Conservation (phyloP, 176 grass and related monocot genomes). For the Neostapfia colusana region DNA sequence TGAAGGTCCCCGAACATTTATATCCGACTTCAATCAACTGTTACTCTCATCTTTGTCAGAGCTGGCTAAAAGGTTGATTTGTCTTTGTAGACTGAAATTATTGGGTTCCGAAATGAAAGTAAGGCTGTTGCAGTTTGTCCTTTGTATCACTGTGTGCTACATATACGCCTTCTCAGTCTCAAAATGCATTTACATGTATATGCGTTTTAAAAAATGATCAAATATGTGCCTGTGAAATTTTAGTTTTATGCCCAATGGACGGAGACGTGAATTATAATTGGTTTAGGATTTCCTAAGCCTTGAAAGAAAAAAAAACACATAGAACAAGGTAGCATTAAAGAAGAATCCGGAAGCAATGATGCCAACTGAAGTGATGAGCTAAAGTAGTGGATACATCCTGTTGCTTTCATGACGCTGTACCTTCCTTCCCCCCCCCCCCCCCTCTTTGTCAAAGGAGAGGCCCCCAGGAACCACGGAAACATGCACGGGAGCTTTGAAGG, state of each 20-base stretch:
- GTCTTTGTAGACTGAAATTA: neutral
- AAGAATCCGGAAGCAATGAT: neutral
- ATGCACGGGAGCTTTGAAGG: slow-evolving; percentile 12
- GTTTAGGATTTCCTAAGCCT: neutral
- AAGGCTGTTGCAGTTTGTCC: neutral
- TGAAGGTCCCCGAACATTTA: neutral
- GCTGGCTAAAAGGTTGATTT: neutral
- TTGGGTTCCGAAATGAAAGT: neutral
- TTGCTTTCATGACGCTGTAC: slow-evolving; percentile 17
- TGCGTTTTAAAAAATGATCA: neutral
- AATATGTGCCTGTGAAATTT: neutral
- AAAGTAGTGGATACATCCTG: neutral
- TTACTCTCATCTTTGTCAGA: neutral
- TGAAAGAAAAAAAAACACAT: neutral
- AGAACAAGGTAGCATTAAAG: neutral
- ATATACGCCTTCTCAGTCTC: no score
- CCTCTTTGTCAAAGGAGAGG: neutral
- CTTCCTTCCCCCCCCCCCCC: neutral
- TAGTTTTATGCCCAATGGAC: no score
- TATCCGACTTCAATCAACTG: neutral
- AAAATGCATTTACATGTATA: neutral
- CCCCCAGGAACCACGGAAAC: neutral
- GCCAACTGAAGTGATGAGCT: slow-evolving; percentile 8
- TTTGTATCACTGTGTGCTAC: neutral
- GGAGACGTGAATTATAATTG: neutral